These are phyloP conservation scores for Ceratocystis ficicola DNA, from an alignment of 2,329 filamentous ascomycete genomes.

Conservation along the genomic window DNA sequence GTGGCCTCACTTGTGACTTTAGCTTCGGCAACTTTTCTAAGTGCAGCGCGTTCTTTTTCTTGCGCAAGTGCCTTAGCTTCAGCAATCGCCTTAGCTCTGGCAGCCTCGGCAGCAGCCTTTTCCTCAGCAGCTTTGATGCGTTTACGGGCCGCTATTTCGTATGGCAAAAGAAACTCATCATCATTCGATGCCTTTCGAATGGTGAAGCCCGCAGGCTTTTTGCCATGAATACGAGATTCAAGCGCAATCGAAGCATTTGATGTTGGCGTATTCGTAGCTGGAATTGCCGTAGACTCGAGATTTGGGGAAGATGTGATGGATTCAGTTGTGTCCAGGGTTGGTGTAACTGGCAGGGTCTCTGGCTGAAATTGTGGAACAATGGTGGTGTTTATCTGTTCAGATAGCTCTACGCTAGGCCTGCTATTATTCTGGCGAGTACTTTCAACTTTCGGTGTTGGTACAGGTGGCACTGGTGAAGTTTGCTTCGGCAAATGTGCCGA, in stretches of 20 bases:
- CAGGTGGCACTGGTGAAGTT: not conserved
- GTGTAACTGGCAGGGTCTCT: not conserved
- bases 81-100: not conserved
- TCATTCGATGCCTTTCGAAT: slow-evolving; percentile 11
- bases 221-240: not conserved
- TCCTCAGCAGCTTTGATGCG: not conserved
- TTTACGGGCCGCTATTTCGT: slow-evolving; percentile 9
- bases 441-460: not conserved
- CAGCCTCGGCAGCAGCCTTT: not conserved
- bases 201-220: slow-evolving; percentile 6
- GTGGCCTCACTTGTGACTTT: not conserved
- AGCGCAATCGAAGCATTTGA: not conserved
- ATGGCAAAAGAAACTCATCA: slow-evolving; percentile 19
- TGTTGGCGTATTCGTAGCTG: not conserved
- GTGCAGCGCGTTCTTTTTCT: not conserved
- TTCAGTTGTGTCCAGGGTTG: not conserved
- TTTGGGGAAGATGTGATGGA: not conserved
- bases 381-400: slow-evolving; percentile 1
- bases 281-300: not conserved
- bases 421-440: no score
- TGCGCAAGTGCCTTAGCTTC: not conserved
- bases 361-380: not conserved
- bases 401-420: not conserved
- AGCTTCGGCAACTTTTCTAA: not conserved
- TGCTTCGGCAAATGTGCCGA: not conserved